Conservation (phyloP, 495 filamentous ascomycete genomes). For the Bathelium albidoporum region DNA sequence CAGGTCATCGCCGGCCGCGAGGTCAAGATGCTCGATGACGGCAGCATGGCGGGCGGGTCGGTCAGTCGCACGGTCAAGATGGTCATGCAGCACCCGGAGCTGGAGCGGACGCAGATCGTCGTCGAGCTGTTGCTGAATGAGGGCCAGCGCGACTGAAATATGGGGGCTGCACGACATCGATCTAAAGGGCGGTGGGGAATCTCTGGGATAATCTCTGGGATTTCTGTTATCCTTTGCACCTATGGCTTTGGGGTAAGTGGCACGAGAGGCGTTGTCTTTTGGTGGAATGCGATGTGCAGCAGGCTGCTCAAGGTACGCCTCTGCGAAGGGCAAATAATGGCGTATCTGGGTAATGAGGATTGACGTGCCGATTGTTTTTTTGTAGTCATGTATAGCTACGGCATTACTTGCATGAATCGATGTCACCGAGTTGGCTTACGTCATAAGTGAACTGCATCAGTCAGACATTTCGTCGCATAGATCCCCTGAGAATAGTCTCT, state of each 20-base stretch:
- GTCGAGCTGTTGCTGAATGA: constrained; percentile 90
- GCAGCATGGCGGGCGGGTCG: constrained; percentile 38
- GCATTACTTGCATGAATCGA: not conserved
- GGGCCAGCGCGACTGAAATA: constrained; percentile 65
- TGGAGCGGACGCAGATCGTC: constrained; percentile 70
- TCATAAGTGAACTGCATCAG: not conserved
- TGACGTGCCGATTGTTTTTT: not conserved
- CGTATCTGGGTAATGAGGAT: not conserved
- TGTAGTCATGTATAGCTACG: not conserved
- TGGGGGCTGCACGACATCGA: no score
- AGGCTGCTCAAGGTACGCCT: not conserved
- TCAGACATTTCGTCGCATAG: not conserved
- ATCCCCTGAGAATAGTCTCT: not conserved
- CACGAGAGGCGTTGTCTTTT: not conserved
- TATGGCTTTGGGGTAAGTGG: not conserved
- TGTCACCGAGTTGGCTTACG: not conserved
- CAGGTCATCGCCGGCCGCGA: constrained; percentile 91
- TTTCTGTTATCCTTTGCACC: not conserved
- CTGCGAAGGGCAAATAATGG: not conserved
- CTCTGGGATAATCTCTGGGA: not conserved
- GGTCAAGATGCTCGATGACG: constrained; percentile 81
- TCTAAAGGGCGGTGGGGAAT: no score
- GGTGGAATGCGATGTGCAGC: not conserved
- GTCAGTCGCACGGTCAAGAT: constrained; percentile 67
- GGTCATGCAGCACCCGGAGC: constrained; percentile 87